Base-by-base conservation (phyloP, 805 yeast genomes). In the Vanderwaltozyma tropicalis region DNA sequence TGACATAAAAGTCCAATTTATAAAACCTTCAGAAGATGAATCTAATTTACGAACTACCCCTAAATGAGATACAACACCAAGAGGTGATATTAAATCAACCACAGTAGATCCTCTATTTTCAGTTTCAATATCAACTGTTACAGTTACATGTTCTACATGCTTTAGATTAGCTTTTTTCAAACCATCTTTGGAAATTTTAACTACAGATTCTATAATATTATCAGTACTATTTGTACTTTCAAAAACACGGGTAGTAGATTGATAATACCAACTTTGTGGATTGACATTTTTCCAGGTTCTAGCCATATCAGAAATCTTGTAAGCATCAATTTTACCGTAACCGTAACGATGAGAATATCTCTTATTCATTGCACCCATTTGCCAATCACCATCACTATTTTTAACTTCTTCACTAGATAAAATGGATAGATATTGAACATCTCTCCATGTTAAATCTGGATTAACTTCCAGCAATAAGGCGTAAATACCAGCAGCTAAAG, bases 401-500 rank as follows among this genome's bases (percentile, higher is more conserved):
- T 79, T 74, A 19, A 92, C 68, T 24, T 80, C 80, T 15, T 73
- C 72, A 0, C 95, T 78, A 19, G 84, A 71, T 35, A 77, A 61
- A 13, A 89, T 77, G 3, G 84, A 73, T 16, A 92, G 67, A 52
- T 88, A 85, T 62, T 92, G 98, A 39, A 88, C 69, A 56, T 92
- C 98, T 56, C 98, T 73, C 98, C 98, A 92, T 0, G 96, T 83
- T 39, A 92, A 70, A 4, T 79, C 71, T 1, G 96, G 95, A 46
- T 94, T 82, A 3, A 80, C 87, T 48, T 80, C 78, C 35, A 92
- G 65, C 2, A 84, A 84, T 37, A 92, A 66, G 0, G 96, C 74
- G 56, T 83, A 86, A 1, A 92, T 71, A n/a, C 97, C 98, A 0
- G 97, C 96, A 0, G 96, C 97, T 40, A 92, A 68, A 0, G 98